Base-by-base conservation (phyloP, 2,329 filamentous ascomycete genomes). In the Teratosphaeria viscida region DNA sequence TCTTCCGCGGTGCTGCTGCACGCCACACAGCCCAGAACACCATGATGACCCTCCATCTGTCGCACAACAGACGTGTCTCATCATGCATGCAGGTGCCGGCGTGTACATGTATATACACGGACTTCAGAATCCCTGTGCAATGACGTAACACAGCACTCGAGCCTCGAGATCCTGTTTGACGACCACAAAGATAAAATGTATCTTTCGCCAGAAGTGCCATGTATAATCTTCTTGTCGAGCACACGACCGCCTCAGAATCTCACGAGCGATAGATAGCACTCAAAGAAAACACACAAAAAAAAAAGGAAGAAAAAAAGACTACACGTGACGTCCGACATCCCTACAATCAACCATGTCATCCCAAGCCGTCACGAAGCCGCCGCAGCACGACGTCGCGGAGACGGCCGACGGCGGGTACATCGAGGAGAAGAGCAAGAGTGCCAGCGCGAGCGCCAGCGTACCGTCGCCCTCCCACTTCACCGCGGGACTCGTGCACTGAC, bases 371-470 rank as follows among this genome's bases (percentile, higher is more conserved):
- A 37, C 39, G 2, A 56, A 54, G 34, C 43, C 57, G 56, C 26
- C 57, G 5, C 35, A 55, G 16, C 37, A 60, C 8, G 58, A 60
- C 1, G 58, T 60, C n/a, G 52, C 53, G 5, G 49, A 56, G 34
- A 37, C 57, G 34, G 32, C 55, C 6, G 52, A 27, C n/a, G 16
- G 54, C 6, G 26, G 32, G 23, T 37, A 39, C 47, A 32, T 59
- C 37, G 64, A 66, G 37, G 68, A 72, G 56, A 65, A 67, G 52
- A 67, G 66, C 52, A 70, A 73, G 59, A 72, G 67, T 57, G 65
- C 71, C 14, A 72, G 67, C 58, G 65, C 71, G 16, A 72, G 68
- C 55, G 70, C 68, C 6, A 71, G 65, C 56, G 71, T 69, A 71
- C 67, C 60, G 71, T 72, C 61, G 59, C 70, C 63, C 19, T 47